A percentile compares a stretch with the other conserved stretches of the same genome.
Conservation (phyloP, 371 early-diverging fungal species). For the Saksenaea oblongispora region DNA sequence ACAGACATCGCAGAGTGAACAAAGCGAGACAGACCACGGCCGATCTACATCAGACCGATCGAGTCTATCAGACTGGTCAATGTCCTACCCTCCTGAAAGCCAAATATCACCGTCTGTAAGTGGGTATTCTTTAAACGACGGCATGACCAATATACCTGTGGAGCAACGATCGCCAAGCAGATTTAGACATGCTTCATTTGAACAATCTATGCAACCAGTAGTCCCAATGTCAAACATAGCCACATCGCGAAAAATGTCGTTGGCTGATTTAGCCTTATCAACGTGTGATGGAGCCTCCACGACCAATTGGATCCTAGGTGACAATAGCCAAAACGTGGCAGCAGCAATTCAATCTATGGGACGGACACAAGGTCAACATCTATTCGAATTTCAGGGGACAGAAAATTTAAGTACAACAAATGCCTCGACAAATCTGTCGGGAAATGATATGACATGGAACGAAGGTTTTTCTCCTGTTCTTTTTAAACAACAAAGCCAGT, state of each 20-base stretch:
- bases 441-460: neutral
- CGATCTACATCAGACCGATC: neutral
- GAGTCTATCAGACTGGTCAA: neutral
- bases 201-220: neutral
- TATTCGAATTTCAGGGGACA: neutral
- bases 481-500: neutral
- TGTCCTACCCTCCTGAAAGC: neutral
- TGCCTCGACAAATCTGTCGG: neutral
- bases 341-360: constrained; percentile 20
- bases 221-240: neutral
- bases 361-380: constrained; percentile 1
- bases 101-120: neutral
- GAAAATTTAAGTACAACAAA: neutral
- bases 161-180: neutral
- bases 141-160: neutral
- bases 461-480: neutral
- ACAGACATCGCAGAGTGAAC: neutral
- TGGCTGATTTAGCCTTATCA: constrained; percentile 22
- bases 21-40: neutral
- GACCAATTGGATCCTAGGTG: constrained; percentile 23
- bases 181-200: neutral
- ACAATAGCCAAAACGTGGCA: constrained; percentile 20
- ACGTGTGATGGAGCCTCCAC: constrained; percentile 25
- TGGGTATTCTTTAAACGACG: neutral
- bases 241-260: constrained; percentile 15